Percentiles rank a stretch among this genome's conserved stretches.
phyloP scores from a whole-genome alignment of 805 yeast species.

The Pichia californica region DNA sequence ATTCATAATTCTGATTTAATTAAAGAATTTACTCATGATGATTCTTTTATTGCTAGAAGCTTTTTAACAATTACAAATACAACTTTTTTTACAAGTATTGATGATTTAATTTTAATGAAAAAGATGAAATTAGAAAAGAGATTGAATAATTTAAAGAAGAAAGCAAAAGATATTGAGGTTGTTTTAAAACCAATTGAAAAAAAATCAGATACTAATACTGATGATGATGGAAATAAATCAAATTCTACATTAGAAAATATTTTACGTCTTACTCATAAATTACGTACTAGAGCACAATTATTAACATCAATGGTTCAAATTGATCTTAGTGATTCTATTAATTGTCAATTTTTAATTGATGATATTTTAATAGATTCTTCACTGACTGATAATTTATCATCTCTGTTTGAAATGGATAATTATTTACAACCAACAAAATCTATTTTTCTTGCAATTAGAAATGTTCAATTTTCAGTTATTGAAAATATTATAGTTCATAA shows the following conservation, averaged over 20 bases:
- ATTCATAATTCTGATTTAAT: slow-evolving; percentile 12
- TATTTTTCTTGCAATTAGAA: slow-evolving; percentile 16
- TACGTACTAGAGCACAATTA: slow-evolving; percentile 22
- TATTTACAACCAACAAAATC: slow-evolving; percentile 15
- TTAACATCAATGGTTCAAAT: slow-evolving; percentile 16
- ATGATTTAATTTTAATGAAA: slow-evolving; percentile 10
- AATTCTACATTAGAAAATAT: slow-evolving; percentile 2
- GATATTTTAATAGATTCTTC: slow-evolving; percentile 25
- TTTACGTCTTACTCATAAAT: slow-evolving; percentile 15
- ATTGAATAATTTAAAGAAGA: background rate
- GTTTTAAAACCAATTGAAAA: background rate
- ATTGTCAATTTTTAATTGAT: slow-evolving; percentile 15
- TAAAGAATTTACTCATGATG: slow-evolving; percentile 10
- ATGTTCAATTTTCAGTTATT: slow-evolving; percentile 16
- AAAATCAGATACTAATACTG: background rate
- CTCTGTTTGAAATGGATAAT: slow-evolving; percentile 16
- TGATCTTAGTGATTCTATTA: slow-evolving; percentile 12
- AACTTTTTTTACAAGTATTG: slow-evolving; percentile 13
- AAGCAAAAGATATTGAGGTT: background rate
- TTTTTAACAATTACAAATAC: slow-evolving; percentile 18
- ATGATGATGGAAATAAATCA: background rate
- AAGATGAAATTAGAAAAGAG: background rate
- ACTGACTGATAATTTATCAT: slow-evolving; percentile 18
- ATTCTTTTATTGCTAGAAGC: slow-evolving; percentile 18
- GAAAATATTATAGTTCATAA: slow-evolving; percentile 10